Percentiles rank a stretch among this genome's conserved stretches.
These are phyloP conservation scores for Solanum pinnatisectum DNA, from an alignment of 257 asterid genomes.

Conservation along the genomic window DNA sequence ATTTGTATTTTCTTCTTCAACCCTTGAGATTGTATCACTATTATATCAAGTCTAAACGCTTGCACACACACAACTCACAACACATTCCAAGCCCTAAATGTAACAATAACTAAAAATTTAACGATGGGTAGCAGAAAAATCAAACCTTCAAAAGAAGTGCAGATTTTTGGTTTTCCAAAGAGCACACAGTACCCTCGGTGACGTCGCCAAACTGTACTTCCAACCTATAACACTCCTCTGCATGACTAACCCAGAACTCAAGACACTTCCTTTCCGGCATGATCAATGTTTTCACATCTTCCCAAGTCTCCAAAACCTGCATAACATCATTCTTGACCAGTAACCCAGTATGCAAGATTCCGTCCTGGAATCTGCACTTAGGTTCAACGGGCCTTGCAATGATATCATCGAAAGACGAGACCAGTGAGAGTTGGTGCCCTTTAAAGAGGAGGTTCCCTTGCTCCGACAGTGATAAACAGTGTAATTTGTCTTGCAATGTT, in stretches of 20 bases:
- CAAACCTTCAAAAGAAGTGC: slow-evolving; percentile 66
- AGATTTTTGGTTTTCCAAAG: slow-evolving; percentile 18
- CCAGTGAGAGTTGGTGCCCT: slow-evolving; percentile 37
- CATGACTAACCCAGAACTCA: slow-evolving; percentile 38
- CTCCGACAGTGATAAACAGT: slow-evolving; percentile 39
- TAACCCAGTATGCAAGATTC: slow-evolving; percentile 42
- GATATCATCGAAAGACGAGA: slow-evolving; percentile 42
- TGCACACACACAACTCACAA: not conserved
- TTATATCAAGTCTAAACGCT: not conserved
- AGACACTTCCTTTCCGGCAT: slow-evolving; percentile 67
- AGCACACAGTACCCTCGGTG: slow-evolving; percentile 38
- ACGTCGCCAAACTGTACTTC: slow-evolving; percentile 77
- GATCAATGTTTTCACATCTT: slow-evolving; percentile 44
- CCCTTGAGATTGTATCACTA: not conserved
- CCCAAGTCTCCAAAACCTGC: slow-evolving; percentile 61
- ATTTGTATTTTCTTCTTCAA: not conserved
- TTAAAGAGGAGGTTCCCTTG: slow-evolving; percentile 36
- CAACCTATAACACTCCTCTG: slow-evolving; percentile 40
- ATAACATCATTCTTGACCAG: slow-evolving; percentile 37
- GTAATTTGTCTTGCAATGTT: slow-evolving; percentile 23
- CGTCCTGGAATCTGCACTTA: slow-evolving; percentile 29
- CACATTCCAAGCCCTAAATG: not conserved
- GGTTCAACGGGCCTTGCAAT: slow-evolving; percentile 52
- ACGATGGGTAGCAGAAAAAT: not conserved
- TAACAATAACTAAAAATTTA: not conserved